phyloP scores from a whole-genome alignment of 768 basidiomycete genomes.

The Suillus subaureus region DNA sequence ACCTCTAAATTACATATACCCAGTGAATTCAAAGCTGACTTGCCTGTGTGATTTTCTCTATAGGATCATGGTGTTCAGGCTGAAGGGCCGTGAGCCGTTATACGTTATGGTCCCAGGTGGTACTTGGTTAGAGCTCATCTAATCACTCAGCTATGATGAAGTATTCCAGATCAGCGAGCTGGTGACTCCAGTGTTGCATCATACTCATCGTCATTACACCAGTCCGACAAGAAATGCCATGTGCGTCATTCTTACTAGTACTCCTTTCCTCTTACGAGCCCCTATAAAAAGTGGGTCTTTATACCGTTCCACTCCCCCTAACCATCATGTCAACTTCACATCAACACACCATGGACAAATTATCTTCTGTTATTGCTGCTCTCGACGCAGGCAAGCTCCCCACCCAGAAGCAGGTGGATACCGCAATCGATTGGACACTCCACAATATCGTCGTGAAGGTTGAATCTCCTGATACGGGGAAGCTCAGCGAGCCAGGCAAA shows the following conservation, averaged over 20 bases:
- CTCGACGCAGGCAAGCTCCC: conserved; percentile 74
- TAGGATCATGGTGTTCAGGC: too few species aligned
- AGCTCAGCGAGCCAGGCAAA: conserved; percentile 58
- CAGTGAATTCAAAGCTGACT: too few species aligned
- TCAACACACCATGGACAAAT: conserved; percentile 54
- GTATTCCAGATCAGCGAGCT: neutral
- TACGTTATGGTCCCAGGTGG: too few species aligned
- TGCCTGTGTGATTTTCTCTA: too few species aligned
- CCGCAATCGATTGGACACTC: conserved; percentile 57
- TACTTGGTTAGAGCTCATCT: too few species aligned
- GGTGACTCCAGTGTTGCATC: neutral
- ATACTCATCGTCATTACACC: neutral
- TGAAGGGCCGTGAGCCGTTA: too few species aligned
- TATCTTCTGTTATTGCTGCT: conserved; percentile 64
- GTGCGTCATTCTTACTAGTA: neutral
- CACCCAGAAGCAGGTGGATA: conserved; percentile 55
- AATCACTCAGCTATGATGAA: neutral
- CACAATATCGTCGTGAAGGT: conserved; percentile 48
- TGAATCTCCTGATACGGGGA: conserved; percentile 39
- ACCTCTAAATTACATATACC: too few species aligned
- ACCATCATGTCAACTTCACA: neutral
- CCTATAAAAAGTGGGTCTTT: neutral
- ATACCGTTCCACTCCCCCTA: neutral
- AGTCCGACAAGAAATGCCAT: too few species aligned
- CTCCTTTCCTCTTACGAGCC: neutral